Evolutionary conservation across 345 rosid genomes (phyloP).

Genomic region (Hypericum perforatum): DNA sequence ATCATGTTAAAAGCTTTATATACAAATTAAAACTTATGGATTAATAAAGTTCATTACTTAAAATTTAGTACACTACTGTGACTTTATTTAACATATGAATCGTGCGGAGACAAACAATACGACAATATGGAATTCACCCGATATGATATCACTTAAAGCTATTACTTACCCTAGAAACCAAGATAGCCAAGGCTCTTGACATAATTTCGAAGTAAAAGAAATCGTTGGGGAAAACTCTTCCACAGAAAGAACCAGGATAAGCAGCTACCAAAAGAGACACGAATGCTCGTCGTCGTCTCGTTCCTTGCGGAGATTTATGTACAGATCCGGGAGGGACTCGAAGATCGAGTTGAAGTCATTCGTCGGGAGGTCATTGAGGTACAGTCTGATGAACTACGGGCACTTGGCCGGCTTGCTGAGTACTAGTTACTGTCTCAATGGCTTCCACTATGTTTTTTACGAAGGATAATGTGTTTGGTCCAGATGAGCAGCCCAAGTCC

Average conservation of each 20-base stretch:
- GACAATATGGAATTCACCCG: no score
- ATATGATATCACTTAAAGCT: no score
- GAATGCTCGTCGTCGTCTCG: background rate
- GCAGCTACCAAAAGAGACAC: conserved; percentile 37
- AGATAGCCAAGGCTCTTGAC: conserved; percentile 97
- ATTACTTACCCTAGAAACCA: conserved; percentile 76
- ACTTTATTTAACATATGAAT: no score
- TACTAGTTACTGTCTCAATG: conserved; percentile 18
- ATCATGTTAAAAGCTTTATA: no score
- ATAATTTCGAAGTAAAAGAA: conserved; percentile 67
- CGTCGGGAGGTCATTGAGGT: conserved; percentile 51
- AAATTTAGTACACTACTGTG: no score
- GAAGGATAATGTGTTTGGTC: conserved; percentile 39
- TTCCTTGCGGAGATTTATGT: conserved; percentile 24
- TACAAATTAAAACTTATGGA: no score
- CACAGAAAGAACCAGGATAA: conserved; percentile 81
- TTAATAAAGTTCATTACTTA: no score
- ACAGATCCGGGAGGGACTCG: conserved; percentile 43
- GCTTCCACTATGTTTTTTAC: conserved; percentile 34
- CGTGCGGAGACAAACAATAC: no score
- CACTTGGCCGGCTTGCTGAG: conserved; percentile 11
- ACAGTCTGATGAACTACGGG: conserved; percentile 31
- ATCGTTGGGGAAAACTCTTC: conserved; percentile 58
- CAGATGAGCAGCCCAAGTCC: conserved; percentile 50
- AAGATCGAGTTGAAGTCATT: conserved; percentile 60